phyloP scores from a whole-genome alignment of 768 basidiomycete genomes.

The Dioszegia crocea region DNA sequence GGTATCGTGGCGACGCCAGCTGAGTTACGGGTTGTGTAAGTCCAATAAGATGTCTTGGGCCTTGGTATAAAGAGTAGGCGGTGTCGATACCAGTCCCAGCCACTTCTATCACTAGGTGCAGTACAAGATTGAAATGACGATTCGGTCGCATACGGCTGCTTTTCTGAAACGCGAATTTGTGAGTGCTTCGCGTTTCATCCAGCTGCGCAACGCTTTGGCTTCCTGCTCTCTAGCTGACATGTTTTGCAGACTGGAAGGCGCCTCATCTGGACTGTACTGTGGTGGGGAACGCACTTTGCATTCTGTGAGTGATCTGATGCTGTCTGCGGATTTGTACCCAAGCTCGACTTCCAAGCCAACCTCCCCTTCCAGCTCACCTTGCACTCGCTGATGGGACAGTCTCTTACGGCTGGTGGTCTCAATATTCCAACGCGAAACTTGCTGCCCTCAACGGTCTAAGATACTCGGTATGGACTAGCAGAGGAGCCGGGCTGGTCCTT shows the following conservation, averaged over 20 bases:
- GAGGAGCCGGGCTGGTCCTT: slow-evolving; percentile 85
- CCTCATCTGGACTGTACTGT: slow-evolving; percentile 51
- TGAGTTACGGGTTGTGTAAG: too few relatives aligned
- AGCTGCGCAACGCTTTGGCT: neutral
- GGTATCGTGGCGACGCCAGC: neutral
- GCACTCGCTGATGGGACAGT: too few relatives aligned
- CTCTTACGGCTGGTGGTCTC: slow-evolving; percentile 77
- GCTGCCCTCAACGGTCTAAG: slow-evolving; percentile 71
- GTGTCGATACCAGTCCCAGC: too few relatives aligned
- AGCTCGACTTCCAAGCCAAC: too few relatives aligned
- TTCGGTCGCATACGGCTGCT: neutral
- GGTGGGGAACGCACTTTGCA: slow-evolving; percentile 70
- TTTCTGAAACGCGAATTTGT: slow-evolving; percentile 13
- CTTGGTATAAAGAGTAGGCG: too few relatives aligned
- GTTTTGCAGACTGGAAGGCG: slow-evolving; percentile 26
- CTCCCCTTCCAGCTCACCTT: too few relatives aligned
- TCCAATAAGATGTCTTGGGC: too few relatives aligned
- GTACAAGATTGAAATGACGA: neutral
- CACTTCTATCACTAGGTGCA: too few relatives aligned
- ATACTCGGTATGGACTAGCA: slow-evolving; percentile 83
- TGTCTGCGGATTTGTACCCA: neutral
- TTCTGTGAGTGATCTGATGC: slow-evolving; percentile 52
- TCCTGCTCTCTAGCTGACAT: neutral
- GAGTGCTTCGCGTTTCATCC: neutral
- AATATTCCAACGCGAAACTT: slow-evolving; percentile 63